Evolutionary conservation across 306 rosid species (phyloP), one percentile per base, ranked within the genome.

Genomic region (Mucuna pruriens): DNA sequence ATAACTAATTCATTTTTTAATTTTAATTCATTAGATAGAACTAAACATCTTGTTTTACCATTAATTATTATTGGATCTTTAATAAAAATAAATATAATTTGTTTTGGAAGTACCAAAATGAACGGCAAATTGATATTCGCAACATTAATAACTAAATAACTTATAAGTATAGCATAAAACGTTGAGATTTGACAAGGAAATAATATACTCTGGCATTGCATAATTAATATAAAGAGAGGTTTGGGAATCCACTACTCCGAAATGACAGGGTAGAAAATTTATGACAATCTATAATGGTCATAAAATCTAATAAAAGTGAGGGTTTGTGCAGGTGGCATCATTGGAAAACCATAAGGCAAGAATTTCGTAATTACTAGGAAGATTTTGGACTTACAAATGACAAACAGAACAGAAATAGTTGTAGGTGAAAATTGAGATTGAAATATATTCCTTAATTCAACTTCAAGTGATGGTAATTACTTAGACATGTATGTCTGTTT

Each of bases 401-500:
- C 3, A 26, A 11, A 57, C n/a, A 29, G 38, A 61, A 39, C 64
- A 67, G 25, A 68, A 38, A 17, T 15, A 48, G 68, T 64, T 62
- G 78, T 12, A 45, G 15, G 20, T 17, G 49, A 46, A 40, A 67
- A 4, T 36, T 48, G 8, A 22, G 62, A 45, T 42, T 12, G 49
- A 33, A 69, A 52, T 55, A 57, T 23, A 3, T 10, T 23, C 16
- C 15, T 54, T 68, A 48, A 16, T 81, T 9, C 13, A n/a, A n/a
- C n/a, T 39, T 23, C 19, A 60, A 60, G 19, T 29, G 67, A 60
- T 1, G 67, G 60, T 45, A 62, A 81, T 81, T 57, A 40, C 58
- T 39, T 77, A 76, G 44, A 78, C 84, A 87, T 81, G 65, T 85
- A 74, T 86, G 29, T 66, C 86, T 82, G 84, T 61, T 64, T 25